phyloP scores from a whole-genome alignment of 495 filamentous ascomycete species.

The Daldinia childiae region DNA sequence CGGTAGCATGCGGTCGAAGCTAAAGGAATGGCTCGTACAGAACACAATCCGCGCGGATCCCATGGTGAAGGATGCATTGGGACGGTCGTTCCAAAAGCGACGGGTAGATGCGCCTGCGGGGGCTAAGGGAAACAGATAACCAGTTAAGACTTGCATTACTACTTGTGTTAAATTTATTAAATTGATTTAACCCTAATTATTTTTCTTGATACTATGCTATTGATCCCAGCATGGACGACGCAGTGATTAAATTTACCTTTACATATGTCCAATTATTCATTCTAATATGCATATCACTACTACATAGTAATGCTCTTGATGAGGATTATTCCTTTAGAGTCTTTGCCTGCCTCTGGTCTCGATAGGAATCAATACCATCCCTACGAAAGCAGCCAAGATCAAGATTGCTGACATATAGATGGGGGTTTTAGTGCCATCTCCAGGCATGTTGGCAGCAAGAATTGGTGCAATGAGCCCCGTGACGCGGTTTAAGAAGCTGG shows the following conservation, averaged over 20 bases:
- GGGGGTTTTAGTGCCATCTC: slow-evolving; percentile 71
- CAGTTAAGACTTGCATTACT: slow-evolving; percentile 9
- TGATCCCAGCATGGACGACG: not conserved
- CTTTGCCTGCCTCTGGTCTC: slow-evolving; percentile 77
- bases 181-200: not conserved
- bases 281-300: not conserved
- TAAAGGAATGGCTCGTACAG: slow-evolving; percentile 81
- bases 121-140: slow-evolving; percentile 61
- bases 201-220: slow-evolving; percentile 12
- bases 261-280: not conserved
- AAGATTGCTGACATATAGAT: slow-evolving; percentile 77
- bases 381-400: slow-evolving; percentile 71
- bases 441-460: slow-evolving; percentile 74
- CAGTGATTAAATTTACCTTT: not conserved
- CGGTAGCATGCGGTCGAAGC: slow-evolving; percentile 66
- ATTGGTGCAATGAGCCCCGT: slow-evolving; percentile 81
- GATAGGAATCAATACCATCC: slow-evolving; percentile 73
- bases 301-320: not conserved
- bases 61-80: slow-evolving; percentile 79
- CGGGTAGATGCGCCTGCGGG: slow-evolving; percentile 65
- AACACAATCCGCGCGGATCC: slow-evolving; percentile 76
- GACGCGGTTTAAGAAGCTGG: slow-evolving; percentile 75
- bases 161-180: slow-evolving; percentile 14
- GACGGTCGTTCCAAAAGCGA: slow-evolving; percentile 66
- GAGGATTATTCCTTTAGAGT: slow-evolving; percentile 54